Base-by-base conservation (phyloP, 805 yeast species). In the Nakazawaea ambrosiae region DNA sequence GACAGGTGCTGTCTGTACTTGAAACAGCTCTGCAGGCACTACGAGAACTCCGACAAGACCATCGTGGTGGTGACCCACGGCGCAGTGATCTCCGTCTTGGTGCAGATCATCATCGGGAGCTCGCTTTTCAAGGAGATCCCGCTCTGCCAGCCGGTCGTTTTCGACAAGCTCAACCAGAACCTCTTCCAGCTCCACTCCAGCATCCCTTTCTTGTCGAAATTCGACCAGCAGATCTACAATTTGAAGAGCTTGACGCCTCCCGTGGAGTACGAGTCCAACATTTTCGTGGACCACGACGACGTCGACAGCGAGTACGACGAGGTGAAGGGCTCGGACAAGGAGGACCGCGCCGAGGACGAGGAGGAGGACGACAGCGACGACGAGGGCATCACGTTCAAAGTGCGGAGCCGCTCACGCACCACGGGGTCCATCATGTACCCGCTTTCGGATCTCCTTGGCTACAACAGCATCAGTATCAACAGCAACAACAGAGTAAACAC, bases 61-160 rank as follows among this genome's bases (percentile, higher is more conserved):
- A 48, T 58, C 1, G 43, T 66, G 3, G 43, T 67, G 12, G 51
- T 67, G 42, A 54, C 70, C 4, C 73, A 67, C 41, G 73, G 72
- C 6, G 70, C 72, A 1, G 60, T 65, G 32, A 63, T 65, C 10
- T 55, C 68, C 15, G 52, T 63, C 17, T 42, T 66, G 5, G 44
- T 66, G 12, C 67, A 67, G 30, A 48, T 66, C 24, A 35, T 67
- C 4, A 36, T 62, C 31, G 58, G 60, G 12, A 57, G 58, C 39
- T 57, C 68, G 1, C 41, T 66, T 11, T 63, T 56, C 47, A 57
- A 51, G 37, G 71, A 67, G 41, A 55, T 66, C 9, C 72, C 73
- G 5, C 40, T 65, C 27, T 50, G 57, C 31, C 49, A 54, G 2
- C 63, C 65, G 28, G 50, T 57, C 7, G 17, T 31, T 5, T 27